These are phyloP conservation scores for Fistulifera pelliculosa DNA, from an alignment of 108 stramenopile species.

Conservation along the genomic window DNA sequence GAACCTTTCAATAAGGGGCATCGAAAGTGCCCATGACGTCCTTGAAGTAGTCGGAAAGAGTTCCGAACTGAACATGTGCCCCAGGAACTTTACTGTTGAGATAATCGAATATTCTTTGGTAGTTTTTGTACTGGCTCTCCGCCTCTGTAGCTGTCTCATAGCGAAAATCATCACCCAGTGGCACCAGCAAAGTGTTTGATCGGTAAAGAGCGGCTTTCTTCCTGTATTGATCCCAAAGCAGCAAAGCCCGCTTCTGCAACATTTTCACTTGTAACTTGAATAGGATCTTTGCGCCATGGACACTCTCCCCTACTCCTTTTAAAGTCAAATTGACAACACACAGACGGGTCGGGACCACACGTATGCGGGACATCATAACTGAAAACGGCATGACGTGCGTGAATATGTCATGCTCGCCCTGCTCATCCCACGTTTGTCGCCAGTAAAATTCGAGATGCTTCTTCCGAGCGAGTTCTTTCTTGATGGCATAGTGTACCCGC, in stretches of 20 bases:
- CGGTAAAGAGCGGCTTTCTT: slow-evolving; percentile 53
- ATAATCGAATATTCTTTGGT: slow-evolving; percentile 43
- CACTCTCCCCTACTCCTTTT: slow-evolving; percentile 16
- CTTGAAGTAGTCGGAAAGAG: slow-evolving; percentile 46
- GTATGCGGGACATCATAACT: slow-evolving; percentile 59
- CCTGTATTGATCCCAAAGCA: slow-evolving; percentile 46
- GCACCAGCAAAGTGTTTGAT: slow-evolving; percentile 35
- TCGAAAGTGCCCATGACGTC: slow-evolving; percentile 31
- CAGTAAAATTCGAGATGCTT: slow-evolving; percentile 53
- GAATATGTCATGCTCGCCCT: slow-evolving; percentile 49
- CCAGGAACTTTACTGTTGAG: slow-evolving; percentile 38
- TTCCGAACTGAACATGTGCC: slow-evolving; percentile 48
- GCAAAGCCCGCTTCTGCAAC: slow-evolving; percentile 30
- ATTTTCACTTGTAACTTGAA: slow-evolving; percentile 21
- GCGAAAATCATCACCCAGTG: slow-evolving; percentile 59
- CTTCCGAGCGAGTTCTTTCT: slow-evolving; percentile 47
- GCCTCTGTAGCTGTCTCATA: slow-evolving; percentile 35
- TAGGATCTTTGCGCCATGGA: slow-evolving; percentile 35
- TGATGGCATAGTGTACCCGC: slow-evolving; percentile 58
- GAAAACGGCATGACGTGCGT: slow-evolving; percentile 58
- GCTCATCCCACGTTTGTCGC: slow-evolving; percentile 51
- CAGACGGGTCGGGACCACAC: slow-evolving; percentile 49
- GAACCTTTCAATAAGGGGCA: slow-evolving; percentile 39
- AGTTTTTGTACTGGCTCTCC: slow-evolving; percentile 36
- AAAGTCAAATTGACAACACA: slow-evolving; percentile 63